A percentile compares a stretch with the other conserved stretches of the same genome.
These are phyloP conservation scores for Phialophora verrucosa DNA, from an alignment of 2,329 filamentous ascomycete species.

Conservation along the genomic window DNA sequence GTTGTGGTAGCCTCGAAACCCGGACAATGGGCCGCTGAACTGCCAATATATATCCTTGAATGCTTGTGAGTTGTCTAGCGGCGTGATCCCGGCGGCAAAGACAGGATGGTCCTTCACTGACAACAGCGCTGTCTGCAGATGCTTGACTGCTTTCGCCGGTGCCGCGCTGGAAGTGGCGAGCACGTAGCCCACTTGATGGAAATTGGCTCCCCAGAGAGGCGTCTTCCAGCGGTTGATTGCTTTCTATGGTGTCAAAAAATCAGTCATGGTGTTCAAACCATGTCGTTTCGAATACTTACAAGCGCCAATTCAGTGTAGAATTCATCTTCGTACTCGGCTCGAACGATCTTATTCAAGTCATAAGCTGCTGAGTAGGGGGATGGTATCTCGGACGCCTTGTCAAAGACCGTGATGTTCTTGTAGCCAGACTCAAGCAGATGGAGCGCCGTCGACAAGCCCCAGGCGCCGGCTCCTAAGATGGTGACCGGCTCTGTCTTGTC, in stretches of 20 bases:
- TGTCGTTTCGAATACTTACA: conserved; percentile 24
- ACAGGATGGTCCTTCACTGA: conserved; percentile 47
- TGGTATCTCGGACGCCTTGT: conserved; percentile 52
- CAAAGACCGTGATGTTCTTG: conserved; percentile 56
- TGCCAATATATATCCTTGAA: conserved; percentile 55
- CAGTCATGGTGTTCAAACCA: neutral
- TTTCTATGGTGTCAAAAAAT: conserved; percentile 36
- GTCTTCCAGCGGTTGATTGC: conserved; percentile 52
- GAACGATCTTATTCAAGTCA: conserved; percentile 56
- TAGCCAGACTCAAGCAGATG: conserved; percentile 54
- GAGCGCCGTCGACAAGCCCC: conserved; percentile 56
- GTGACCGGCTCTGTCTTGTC: conserved; percentile 43
- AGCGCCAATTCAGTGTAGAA: conserved; percentile 39
- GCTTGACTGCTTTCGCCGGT: conserved; percentile 40
- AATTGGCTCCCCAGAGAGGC: conserved; percentile 52
- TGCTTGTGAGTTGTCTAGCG: conserved; percentile 51
- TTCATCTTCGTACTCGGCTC: conserved; percentile 38
- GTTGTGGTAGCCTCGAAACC: conserved; percentile 67
- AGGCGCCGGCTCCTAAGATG: conserved; percentile 57
- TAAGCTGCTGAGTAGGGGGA: conserved; percentile 55
- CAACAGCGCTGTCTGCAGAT: conserved; percentile 43
- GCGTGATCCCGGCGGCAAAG: conserved; percentile 42
- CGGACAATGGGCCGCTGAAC: conserved; percentile 55
- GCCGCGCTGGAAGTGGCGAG: conserved; percentile 49
- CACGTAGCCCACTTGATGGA: conserved; percentile 53